phyloP scores from a whole-genome alignment of 306 rosid genomes.

The Ochetophila trinervis region DNA sequence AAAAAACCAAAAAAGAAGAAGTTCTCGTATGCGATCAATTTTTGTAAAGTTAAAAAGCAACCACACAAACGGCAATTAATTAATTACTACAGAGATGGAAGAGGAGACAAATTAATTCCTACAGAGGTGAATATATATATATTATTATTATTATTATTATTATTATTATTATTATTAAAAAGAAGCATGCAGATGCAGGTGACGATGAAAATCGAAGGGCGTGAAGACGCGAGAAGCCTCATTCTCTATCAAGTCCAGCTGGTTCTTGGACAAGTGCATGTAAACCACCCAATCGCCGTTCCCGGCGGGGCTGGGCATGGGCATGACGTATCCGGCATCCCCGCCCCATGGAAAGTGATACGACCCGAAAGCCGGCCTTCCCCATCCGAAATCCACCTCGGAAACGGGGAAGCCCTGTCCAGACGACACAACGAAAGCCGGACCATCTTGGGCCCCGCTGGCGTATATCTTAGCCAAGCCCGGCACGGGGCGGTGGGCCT shows the following conservation, averaged over 20 bases:
- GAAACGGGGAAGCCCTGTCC: conserved; percentile 61
- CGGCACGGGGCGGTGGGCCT: conserved; percentile 51
- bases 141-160: too few relatives aligned
- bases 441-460: conserved; percentile 27
- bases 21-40: too few relatives aligned
- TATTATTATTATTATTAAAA: too few relatives aligned
- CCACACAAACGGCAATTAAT: too few relatives aligned
- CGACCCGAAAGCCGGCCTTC: conserved; percentile 55
- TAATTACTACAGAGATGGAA: too few relatives aligned
- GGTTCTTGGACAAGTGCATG: conserved; percentile 49
- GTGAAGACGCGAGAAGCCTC: conserved; percentile 48
- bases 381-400: conserved; percentile 76
- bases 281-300: conserved; percentile 89
- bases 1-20: too few relatives aligned
- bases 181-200: too few relatives aligned
- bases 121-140: too few relatives aligned
- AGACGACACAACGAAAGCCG: conserved; percentile 64
- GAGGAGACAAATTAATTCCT: too few relatives aligned
- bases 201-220: conserved; percentile 57
- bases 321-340: conserved; percentile 75
- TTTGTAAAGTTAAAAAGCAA: too few relatives aligned
- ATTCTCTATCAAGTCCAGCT: conserved; percentile 47
- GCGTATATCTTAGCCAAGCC: conserved; percentile 44
- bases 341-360: conserved; percentile 86
- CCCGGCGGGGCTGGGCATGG: conserved; percentile 60